Conservation (phyloP, 2,329 filamentous ascomycete genomes). For the Didymella sp. region DNA sequence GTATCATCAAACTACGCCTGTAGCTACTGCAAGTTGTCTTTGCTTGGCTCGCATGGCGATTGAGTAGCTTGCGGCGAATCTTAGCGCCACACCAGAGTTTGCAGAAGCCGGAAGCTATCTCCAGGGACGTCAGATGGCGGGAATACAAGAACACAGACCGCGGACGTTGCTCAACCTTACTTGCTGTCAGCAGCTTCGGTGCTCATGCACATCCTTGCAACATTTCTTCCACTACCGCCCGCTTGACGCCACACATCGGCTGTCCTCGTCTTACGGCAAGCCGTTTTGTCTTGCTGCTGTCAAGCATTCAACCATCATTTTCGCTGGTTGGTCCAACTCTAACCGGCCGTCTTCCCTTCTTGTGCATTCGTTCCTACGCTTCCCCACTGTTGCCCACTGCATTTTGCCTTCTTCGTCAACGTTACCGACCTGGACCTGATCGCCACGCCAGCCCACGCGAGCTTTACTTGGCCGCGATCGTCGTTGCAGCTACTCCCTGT, state of each 20-base stretch:
- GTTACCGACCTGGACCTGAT: slow-evolving; percentile 42
- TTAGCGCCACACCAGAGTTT: slow-evolving; percentile 47
- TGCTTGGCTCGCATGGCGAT: slow-evolving; percentile 41
- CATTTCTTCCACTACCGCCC: slow-evolving; percentile 39
- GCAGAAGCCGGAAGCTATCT: slow-evolving; percentile 39
- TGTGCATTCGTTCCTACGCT: slow-evolving; percentile 46
- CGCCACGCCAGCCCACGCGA: slow-evolving; percentile 46
- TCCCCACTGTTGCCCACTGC: slow-evolving; percentile 41
- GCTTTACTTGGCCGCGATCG: slow-evolving; percentile 46
- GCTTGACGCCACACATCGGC: slow-evolving; percentile 48
- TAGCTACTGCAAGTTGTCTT: slow-evolving; percentile 33
- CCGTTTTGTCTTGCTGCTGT: slow-evolving; percentile 39
- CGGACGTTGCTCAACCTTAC: slow-evolving; percentile 32
- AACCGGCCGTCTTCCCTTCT: slow-evolving; percentile 47
- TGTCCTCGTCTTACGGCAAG: slow-evolving; percentile 44
- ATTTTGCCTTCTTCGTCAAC: slow-evolving; percentile 34
- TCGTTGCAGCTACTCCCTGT: slow-evolving; percentile 43
- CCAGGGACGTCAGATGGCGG: slow-evolving; percentile 46
- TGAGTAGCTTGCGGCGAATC: slow-evolving; percentile 42
- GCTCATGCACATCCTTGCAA: slow-evolving; percentile 49
- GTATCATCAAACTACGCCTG: slow-evolving; percentile 30
- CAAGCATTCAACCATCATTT: slow-evolving; percentile 40
- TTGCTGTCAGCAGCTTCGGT: slow-evolving; percentile 42
- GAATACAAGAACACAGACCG: slow-evolving; percentile 40
- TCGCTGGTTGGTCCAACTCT: slow-evolving; percentile 44